Evolutionary conservation across 306 rosid genomes (phyloP), one percentile per base, ranked within the genome.

Genomic region (Luffa acutangula): DNA sequence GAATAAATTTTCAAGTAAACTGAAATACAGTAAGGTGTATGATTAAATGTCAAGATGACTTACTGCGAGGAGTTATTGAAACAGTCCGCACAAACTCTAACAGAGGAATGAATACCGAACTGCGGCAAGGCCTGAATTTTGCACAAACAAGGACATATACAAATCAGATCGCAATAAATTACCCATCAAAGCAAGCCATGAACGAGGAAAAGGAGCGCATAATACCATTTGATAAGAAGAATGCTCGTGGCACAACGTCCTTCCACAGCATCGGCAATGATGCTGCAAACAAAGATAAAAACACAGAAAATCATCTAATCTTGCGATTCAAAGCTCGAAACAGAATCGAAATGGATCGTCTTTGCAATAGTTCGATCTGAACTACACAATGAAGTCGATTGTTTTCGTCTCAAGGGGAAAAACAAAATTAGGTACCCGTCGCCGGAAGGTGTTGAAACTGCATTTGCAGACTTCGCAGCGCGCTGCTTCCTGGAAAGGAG

Each of bases 381-480:
- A 34, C 12, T 15, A 33, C 3, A 20, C 3, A 74, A 51, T 7
- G 5, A 74, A 33, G 78, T 74, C 8, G 39, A 74, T 74, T 15
- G 52, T 33, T 25, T 25, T 25, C 31, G 31, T 25, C 31, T 25
- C 31, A 25, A 25, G 1, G 25, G 42, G 46, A 51, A 13, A 14
- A 42, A 48, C 74, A 11, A 10, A 71, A 46, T 52, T 13, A 17
- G n/a, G 62, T 82, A 91, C 99, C 94, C 99, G 87, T 86, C 98
- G 94, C 79, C 94, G 75, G 91, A 96, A 96, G 80, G 99, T 84
- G 85, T 85, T 96, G 91, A 96, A 96, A 83, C 94, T 86, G 92
- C 99, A 91, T 89, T 83, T 91, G 92, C 98, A 96, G 84, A 93
- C 96, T 57, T 91, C 98, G 59, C 99, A 96, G 82, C 97, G 91